Evolutionary conservation across 768 basidiomycete genomes (phyloP), one percentile per base, ranked within the genome.

Genomic region (Vararia minispora): DNA sequence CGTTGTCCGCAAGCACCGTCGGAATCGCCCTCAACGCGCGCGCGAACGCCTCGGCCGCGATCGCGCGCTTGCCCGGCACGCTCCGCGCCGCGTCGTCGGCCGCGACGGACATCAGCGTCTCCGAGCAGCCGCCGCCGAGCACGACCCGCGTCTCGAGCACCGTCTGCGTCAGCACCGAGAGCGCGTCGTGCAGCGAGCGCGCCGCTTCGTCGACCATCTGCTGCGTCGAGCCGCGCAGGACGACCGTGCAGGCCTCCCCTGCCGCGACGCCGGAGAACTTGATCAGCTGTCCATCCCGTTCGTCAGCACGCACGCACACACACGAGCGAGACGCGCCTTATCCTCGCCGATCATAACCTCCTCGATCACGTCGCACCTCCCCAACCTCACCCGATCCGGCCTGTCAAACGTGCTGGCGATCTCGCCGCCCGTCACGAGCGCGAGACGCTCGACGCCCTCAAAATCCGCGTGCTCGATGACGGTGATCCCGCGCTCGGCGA

Each of bases 191-290:
- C 31, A 99, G 65, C 1, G 94, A 98, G 9, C 95, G 82, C 53
- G 98, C 95, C 2, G 95, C 95, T 58, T 99, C 95, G 51, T 98
- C 95, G 18, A 99, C 83, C 94, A 99, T 99, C 57, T 99, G 95
- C 45, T 81, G 83, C 16, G 95, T 98, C 27, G 92, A 95, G 11
- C 95, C 95, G 25, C 95, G 86, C 6, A 99, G 73, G 21, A 99
- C 94, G 37, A 98, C 91, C 0, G 95, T 99, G 58, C 95, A 98
- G 16, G 95, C 95, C 60, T 94, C 80, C 10, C 94, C 94, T 14
- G 94, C 91, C 10, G 92, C 91, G 28, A 99, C 94, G 29, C 95
- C 95, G 7, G 95, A 98, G 70, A 99, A 99, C 64, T 98, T 99
- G 67, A 98, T 95, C 45, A 99, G 72, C 92, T 98, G 49, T 6